Base-by-base conservation (phyloP, 1,284 basidiomycete species). In the Apiotrichum mycotoxinovorans region DNA sequence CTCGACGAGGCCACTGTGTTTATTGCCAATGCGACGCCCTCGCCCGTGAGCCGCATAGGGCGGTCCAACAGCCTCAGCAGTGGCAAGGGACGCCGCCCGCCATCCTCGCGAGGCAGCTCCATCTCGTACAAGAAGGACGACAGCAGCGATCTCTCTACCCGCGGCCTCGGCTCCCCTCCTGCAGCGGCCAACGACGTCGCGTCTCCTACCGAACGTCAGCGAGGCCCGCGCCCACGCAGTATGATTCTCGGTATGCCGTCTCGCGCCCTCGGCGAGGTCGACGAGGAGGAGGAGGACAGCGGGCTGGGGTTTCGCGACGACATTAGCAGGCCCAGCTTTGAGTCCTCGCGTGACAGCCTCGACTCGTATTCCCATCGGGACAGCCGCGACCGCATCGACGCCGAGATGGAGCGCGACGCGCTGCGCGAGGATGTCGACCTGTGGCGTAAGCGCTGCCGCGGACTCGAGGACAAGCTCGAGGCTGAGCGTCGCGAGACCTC, bases 61-160 rank as follows among this genome's bases (percentile, higher is more conserved):
- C 54, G 54, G 8, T 54, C 50, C 18, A 37, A 35, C 12, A 58
- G 52, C 44, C 26, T 54, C 22, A 47, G 46, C 45, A 20, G 27
- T 37, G 5, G 51, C 34, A 22, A 15, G 15, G 38, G 11, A 17
- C 49, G 50, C 14, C 42, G 54, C 5, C 45, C 51, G 4, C 51
- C 52, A 2, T 15, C 50, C 54, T 54, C 62, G 2, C 54, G 65
- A 3, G 58, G 66, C 34, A 72, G 72, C 54, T 71, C 69, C 0
- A 74, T 75, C 52, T 71, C 70, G 22, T 75, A 75, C 56, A 69
- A 65, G 56, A 72, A 66, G 54, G 70, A 73, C 22, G 64, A 63
- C 46, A 64, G 61, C 22, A 51, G 55, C 18, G 60, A 58, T 52
- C 55, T 47, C 49, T 44, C 60, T 40, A 52, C 45, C 3, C 51